Evolutionary conservation across 208 protist species (phyloP).

Genomic region (Leishmania major): DNA sequence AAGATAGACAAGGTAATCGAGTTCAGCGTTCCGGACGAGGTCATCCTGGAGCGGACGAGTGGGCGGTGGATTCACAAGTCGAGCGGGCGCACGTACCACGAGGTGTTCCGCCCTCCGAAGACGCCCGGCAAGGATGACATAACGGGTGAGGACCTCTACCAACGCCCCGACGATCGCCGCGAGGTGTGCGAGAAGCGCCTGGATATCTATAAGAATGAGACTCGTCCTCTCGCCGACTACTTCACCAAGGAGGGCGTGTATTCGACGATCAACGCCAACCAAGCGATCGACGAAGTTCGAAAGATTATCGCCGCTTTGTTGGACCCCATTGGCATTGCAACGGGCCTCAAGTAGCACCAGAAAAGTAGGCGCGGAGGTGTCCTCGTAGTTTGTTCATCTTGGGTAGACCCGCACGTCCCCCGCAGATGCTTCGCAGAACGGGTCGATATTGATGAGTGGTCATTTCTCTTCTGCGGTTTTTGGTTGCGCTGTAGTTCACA

Average conservation of each 20-base stretch:
- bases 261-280: constrained; percentile 73
- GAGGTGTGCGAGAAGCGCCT: constrained; percentile 91
- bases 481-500: not conserved
- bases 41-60: constrained; percentile 90
- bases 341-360: constrained; percentile 48
- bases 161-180: constrained; percentile 93
- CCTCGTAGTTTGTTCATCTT: not conserved
- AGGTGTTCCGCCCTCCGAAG: constrained; percentile 91
- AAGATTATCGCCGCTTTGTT: constrained; percentile 56
- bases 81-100: constrained; percentile 94
- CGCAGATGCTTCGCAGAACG: not conserved
- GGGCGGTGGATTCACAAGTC: constrained; percentile 92
- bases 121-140: constrained; percentile 89
- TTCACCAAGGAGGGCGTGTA: constrained; percentile 78
- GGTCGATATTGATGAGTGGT: too few relatives aligned
- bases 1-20: constrained; percentile 89
- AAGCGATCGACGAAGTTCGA: constrained; percentile 69
- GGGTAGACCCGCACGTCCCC: not conserved
- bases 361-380: not conserved
- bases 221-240: constrained; percentile 83
- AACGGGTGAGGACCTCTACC: constrained; percentile 92
- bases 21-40: constrained; percentile 92
- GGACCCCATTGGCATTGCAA: constrained; percentile 72
- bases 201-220: constrained; percentile 87
- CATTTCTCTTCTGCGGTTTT: not conserved